phyloP scores from a whole-genome alignment of 192 early-diverging fungal species.

The Coemansia erecta region DNA sequence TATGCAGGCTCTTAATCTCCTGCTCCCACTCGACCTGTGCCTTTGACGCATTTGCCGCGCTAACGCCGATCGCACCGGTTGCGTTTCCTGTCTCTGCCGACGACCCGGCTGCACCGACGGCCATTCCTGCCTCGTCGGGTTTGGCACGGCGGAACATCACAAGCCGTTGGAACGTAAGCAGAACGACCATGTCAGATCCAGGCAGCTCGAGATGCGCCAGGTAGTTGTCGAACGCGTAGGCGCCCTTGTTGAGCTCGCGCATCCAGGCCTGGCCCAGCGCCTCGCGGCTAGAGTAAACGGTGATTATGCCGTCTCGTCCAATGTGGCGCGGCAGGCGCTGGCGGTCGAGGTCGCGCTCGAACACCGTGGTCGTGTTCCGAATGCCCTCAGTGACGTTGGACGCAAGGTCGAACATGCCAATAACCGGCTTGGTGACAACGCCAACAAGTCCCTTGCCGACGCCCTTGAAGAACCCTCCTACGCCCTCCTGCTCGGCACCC shows the following conservation, averaged over 20 bases:
- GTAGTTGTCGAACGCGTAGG: constrained; percentile 80
- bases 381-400: constrained; percentile 93
- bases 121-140: constrained; percentile 41
- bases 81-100: constrained; percentile 36
- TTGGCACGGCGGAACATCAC: constrained; percentile 63
- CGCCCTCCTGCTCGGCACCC: constrained; percentile 84
- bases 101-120: constrained; percentile 40
- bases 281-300: constrained; percentile 70
- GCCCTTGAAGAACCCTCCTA: constrained; percentile 93
- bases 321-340: constrained; percentile 83
- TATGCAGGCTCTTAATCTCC: constrained; percentile 65
- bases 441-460: constrained; percentile 93
- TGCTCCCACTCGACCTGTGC: constrained; percentile 84
- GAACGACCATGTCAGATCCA: constrained; percentile 78
- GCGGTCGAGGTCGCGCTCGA: constrained; percentile 80
- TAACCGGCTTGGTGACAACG: constrained; percentile 90
- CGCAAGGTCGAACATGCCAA: constrained; percentile 93
- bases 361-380: constrained; percentile 89
- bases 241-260: constrained; percentile 72
- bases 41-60: constrained; percentile 58
- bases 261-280: constrained; percentile 86
- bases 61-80: constrained; percentile 41
- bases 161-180: constrained; percentile 78
- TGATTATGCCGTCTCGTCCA: constrained; percentile 78
- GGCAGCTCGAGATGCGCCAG: constrained; percentile 81